These are phyloP conservation scores for Dalbergia cochinchinensis DNA, from an alignment of 306 rosid species.

Conservation along the genomic window DNA sequence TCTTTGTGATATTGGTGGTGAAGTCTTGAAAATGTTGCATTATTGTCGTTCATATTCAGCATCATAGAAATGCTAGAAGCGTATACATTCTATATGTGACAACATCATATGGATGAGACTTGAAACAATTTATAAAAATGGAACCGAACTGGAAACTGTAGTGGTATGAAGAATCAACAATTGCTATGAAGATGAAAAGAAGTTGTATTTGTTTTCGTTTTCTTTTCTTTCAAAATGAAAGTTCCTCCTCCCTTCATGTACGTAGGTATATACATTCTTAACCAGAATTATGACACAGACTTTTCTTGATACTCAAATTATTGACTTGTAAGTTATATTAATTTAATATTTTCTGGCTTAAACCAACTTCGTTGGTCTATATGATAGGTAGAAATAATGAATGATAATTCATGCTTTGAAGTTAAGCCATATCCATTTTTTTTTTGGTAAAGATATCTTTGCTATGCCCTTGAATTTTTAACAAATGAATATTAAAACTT, in stretches of 20 bases:
- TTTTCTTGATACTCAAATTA: not conserved
- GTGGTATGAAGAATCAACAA: not conserved
- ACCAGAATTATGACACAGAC: not conserved
- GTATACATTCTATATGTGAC: not conserved
- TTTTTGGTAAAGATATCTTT: not conserved
- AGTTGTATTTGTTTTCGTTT: not conserved
- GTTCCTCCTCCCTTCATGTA: not conserved
- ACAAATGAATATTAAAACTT: not conserved
- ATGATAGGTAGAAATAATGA: not conserved
- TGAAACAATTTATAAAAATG: not conserved
- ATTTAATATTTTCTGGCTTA: not conserved
- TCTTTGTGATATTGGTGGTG: slow-evolving; percentile 47
- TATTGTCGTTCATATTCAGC: slow-evolving; percentile 2
- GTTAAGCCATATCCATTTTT: not conserved
- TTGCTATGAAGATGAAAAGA: not conserved
- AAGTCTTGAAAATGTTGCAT: slow-evolving; percentile 31
- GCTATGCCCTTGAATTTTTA: not conserved
- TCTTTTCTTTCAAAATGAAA: not conserved
- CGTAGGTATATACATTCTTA: not conserved
- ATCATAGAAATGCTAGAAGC: not conserved
- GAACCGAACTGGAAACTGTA: not conserved
- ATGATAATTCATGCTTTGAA: not conserved
- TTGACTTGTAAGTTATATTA: not conserved
- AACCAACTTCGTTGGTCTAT: not conserved
- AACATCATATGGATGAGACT: not conserved